Percentiles rank a stretch among this genome's conserved stretches.
These are phyloP conservation scores for Epichloe sibirici DNA, from an alignment of 2,329 filamentous ascomycete genomes.

Conservation along the genomic window DNA sequence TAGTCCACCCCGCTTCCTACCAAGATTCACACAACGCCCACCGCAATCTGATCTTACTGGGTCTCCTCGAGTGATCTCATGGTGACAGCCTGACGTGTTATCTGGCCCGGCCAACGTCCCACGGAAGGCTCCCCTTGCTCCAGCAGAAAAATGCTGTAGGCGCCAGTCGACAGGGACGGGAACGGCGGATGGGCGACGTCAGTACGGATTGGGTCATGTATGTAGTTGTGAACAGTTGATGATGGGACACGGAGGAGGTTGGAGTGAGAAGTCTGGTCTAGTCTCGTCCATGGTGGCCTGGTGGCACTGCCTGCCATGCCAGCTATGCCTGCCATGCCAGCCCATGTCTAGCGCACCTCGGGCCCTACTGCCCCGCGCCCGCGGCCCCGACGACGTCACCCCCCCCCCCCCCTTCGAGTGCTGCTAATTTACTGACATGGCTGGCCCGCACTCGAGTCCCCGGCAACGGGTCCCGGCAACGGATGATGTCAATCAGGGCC, in stretches of 20 bases:
- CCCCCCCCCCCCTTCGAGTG: background rate
- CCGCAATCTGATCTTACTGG: slow-evolving; percentile 17
- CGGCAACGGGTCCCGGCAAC: background rate
- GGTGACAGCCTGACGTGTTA: slow-evolving; percentile 4
- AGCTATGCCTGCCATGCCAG: too few species aligned
- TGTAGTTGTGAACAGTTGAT: background rate
- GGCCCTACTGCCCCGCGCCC: background rate
- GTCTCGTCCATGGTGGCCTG: too few species aligned
- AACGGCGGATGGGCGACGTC: background rate
- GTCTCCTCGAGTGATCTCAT: slow-evolving; percentile 28
- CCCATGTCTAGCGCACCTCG: background rate
- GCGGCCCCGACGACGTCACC: background rate
- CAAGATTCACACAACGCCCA: background rate
- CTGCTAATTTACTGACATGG: background rate
- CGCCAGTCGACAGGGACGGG: background rate
- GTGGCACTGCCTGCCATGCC: too few species aligned
- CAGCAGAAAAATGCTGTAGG: background rate
- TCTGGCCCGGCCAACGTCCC: background rate
- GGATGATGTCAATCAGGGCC: background rate
- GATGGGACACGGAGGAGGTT: background rate
- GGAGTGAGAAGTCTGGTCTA: background rate
- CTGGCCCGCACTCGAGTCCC: background rate
- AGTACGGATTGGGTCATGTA: background rate
- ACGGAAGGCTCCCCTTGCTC: background rate
- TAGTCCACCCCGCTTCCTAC: background rate